Conservation (phyloP, 495 filamentous ascomycete species). For the Daldinia childiae region DNA sequence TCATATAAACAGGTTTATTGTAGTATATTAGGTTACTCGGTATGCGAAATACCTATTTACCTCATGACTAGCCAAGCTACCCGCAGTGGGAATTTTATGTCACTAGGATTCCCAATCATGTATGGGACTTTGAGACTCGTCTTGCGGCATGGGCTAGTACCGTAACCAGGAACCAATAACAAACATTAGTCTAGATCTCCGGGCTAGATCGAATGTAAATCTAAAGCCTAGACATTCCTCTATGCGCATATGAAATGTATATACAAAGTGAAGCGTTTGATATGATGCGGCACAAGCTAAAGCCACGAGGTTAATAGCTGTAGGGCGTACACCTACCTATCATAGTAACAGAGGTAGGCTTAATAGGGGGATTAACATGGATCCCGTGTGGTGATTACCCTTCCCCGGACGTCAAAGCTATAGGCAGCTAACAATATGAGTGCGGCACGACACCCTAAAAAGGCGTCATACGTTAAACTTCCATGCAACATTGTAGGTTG, state of each 20-base stretch:
- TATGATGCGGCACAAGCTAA: conserved; percentile 2
- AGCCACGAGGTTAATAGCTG: not conserved
- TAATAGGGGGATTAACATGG: not conserved
- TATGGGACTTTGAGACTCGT: not conserved
- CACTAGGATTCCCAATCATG: not conserved
- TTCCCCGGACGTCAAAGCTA: conserved; percentile 4
- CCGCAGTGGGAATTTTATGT: not conserved
- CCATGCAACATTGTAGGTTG: not conserved
- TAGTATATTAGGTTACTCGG: not conserved
- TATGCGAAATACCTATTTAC: not conserved
- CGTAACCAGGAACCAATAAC: not conserved
- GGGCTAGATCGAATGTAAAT: not conserved
- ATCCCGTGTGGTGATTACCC: not conserved
- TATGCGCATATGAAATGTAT: not conserved
- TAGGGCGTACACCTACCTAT: not conserved
- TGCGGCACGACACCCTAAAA: conserved; percentile 7
- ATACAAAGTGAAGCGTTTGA: not conserved
- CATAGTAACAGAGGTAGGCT: not conserved
- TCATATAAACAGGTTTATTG: not conserved
- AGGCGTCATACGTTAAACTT: conserved; percentile 13
- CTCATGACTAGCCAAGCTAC: not conserved
- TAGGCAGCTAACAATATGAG: conserved; percentile 15
- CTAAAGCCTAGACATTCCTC: not conserved
- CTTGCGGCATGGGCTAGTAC: not conserved
- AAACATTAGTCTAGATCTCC: not conserved